Conservation (phyloP, 1,284 basidiomycete genomes). For the Caloboletus firmus region DNA sequence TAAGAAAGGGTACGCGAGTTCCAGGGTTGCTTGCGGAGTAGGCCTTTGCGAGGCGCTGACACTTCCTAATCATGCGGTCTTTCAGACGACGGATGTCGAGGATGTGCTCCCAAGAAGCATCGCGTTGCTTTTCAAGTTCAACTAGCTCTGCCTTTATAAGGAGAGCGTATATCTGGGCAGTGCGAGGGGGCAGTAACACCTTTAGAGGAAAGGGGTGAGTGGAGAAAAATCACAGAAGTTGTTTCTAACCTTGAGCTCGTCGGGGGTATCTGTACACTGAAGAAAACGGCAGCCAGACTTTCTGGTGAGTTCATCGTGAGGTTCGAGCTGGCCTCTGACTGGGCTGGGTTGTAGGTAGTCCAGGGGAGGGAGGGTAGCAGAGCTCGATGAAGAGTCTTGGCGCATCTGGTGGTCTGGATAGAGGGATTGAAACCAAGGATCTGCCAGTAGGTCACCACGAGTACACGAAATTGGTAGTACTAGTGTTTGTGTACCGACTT, state of each 20-base stretch:
- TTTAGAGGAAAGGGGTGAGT: constrained; percentile 29
- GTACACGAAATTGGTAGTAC: constrained; percentile 1
- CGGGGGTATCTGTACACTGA: constrained; percentile 71
- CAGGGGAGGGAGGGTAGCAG: constrained; percentile 36
- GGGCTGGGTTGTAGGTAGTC: constrained; percentile 61
- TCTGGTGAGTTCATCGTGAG: constrained; percentile 50
- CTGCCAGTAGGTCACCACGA: constrained; percentile 8
- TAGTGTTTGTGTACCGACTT: constrained; percentile 27
- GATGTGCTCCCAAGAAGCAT: constrained; percentile 62
- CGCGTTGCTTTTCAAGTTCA: constrained; percentile 56
- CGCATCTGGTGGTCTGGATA: constrained; percentile 20
- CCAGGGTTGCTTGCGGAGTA: constrained; percentile 39
- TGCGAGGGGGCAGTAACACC: constrained; percentile 71
- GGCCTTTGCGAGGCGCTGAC: constrained; percentile 54
- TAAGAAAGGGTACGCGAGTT: constrained; percentile 52
- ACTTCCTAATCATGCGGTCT: constrained; percentile 77
- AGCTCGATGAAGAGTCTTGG: constrained; percentile 24
- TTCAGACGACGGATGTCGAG: constrained; percentile 72
- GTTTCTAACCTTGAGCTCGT: constrained; percentile 61
- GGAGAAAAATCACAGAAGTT: constrained; percentile 3
- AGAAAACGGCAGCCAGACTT: constrained; percentile 64
- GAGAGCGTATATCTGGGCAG: constrained; percentile 64
- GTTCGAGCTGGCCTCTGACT: constrained; percentile 70
- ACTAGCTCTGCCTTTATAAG: constrained; percentile 58
- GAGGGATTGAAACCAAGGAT: background rate